Evolutionary conservation across 176 grass and related monocot species (phyloP).

Genomic region (Calamus simplicifolius): DNA sequence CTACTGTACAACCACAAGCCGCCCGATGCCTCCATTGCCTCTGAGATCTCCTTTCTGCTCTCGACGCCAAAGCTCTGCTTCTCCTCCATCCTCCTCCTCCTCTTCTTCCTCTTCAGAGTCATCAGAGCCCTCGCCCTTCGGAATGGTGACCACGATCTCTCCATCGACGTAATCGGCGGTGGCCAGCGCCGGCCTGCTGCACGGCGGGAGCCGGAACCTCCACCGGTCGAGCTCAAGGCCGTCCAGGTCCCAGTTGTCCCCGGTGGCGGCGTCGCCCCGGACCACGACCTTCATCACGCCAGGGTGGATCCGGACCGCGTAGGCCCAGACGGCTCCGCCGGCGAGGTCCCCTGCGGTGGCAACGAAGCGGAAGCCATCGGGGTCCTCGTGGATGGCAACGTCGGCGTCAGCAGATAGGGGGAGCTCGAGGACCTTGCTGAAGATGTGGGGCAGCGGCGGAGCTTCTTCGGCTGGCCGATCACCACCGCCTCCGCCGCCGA

Average conservation of each 20-base stretch:
- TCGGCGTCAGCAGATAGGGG: slow-evolving; percentile 60
- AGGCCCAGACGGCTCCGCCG: slow-evolving; percentile 25
- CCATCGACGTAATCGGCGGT: slow-evolving; percentile 45
- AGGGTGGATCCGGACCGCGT: slow-evolving; percentile 48
- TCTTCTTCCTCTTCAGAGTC: slow-evolving; percentile 7
- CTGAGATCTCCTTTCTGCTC: not conserved
- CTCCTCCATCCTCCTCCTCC: slow-evolving; percentile 21
- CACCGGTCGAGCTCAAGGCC: slow-evolving; percentile 61
- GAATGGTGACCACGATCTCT: slow-evolving; percentile 59
- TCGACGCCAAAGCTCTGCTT: no score
- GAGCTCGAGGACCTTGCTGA: slow-evolving; percentile 86
- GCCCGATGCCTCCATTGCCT: not conserved
- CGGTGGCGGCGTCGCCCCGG: slow-evolving; percentile 9
- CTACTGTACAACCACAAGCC: slow-evolving; percentile 16
- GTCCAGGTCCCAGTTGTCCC: slow-evolving; percentile 10
- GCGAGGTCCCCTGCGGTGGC: not conserved
- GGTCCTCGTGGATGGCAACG: slow-evolving; percentile 43
- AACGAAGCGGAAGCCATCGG: slow-evolving; percentile 57
- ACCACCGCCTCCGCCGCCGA: not conserved
- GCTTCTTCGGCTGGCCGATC: slow-evolving; percentile 28
- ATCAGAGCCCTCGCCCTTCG: slow-evolving; percentile 25
- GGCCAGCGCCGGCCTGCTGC: slow-evolving; percentile 35
- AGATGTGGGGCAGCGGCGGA: slow-evolving; percentile 73
- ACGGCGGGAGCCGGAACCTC: slow-evolving; percentile 57
- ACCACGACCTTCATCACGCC: slow-evolving; percentile 67